phyloP scores from a whole-genome alignment of 2,329 filamentous ascomycete genomes.

The Pestalotiopsis sp. region DNA sequence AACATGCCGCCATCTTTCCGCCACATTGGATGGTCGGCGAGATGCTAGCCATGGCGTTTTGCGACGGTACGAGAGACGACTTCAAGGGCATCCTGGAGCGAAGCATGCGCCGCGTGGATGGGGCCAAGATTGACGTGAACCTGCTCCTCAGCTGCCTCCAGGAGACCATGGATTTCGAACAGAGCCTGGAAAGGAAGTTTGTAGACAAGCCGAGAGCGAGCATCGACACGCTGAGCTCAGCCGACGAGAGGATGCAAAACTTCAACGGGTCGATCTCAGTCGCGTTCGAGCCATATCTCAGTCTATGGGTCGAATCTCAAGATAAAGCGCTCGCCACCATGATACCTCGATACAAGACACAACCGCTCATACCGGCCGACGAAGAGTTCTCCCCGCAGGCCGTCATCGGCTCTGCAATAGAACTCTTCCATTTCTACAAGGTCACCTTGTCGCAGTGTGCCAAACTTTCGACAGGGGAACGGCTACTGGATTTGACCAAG shows the following conservation, averaged over 20 bases:
- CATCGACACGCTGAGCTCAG: slow-evolving; percentile 84
- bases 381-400: slow-evolving; percentile 91
- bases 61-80: slow-evolving; percentile 92
- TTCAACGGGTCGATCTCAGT: slow-evolving; percentile 94
- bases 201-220: slow-evolving; percentile 74
- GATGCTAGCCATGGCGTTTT: slow-evolving; percentile 87
- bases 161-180: slow-evolving; percentile 96
- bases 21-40: slow-evolving; percentile 88
- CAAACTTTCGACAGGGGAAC: slow-evolving; percentile 89
- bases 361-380: slow-evolving; percentile 78
- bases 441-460: slow-evolving; percentile 91
- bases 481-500: slow-evolving; percentile 80
- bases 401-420: slow-evolving; percentile 91
- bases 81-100: slow-evolving; percentile 91
- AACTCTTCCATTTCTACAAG: slow-evolving; percentile 97
- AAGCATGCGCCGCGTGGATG: slow-evolving; percentile 78
- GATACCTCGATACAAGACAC: slow-evolving; percentile 84
- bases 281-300: slow-evolving; percentile 96
- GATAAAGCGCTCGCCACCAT: slow-evolving; percentile 83
- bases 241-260: slow-evolving; percentile 73
- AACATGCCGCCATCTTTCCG: slow-evolving; percentile 88
- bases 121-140: slow-evolving; percentile 85
- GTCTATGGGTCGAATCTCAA: slow-evolving; percentile 95
- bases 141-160: slow-evolving; percentile 86
- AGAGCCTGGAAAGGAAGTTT: slow-evolving; percentile 84